Conservation (phyloP, 164 flowering plant species). For the Annona squamosa region DNA sequence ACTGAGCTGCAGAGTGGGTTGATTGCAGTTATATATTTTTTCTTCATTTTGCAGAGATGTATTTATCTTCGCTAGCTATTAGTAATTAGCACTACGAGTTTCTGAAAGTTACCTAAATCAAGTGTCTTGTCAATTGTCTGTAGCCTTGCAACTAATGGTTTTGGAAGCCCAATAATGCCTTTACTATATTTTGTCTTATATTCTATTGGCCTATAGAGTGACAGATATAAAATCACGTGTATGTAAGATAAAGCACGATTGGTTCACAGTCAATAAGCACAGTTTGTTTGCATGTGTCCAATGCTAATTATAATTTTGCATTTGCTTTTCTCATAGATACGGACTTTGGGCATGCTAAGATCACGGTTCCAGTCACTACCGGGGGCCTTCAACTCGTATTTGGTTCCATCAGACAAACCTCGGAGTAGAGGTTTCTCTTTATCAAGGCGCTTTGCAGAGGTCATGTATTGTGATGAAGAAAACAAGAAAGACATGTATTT, state of each 20-base stretch:
- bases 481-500: no score
- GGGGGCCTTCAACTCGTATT: slow-evolving; percentile 78
- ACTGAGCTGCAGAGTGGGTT: neutral
- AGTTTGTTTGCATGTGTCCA: neutral
- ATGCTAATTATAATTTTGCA: neutral
- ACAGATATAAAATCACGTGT: no score
- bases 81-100: neutral
- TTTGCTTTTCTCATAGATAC: slow-evolving; percentile 43
- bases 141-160: no score
- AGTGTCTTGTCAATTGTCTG: neutral
- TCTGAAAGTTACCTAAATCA: neutral
- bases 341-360: slow-evolving; percentile 90
- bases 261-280: no score
- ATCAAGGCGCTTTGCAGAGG: slow-evolving; percentile 74
- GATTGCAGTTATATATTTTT: neutral
- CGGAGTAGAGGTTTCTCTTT: slow-evolving; percentile 64
- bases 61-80: no score
- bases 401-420: slow-evolving; percentile 75
- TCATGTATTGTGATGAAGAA: slow-evolving; percentile 11
- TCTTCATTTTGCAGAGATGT: neutral
- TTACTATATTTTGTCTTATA: no score
- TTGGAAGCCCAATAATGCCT: no score
- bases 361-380: slow-evolving; percentile 95
- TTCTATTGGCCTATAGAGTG: no score
- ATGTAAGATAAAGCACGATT: no score